These are phyloP conservation scores for Rhizoclosmatium globosum DNA, from an alignment of 192 early-diverging fungal species.

Conservation along the genomic window DNA sequence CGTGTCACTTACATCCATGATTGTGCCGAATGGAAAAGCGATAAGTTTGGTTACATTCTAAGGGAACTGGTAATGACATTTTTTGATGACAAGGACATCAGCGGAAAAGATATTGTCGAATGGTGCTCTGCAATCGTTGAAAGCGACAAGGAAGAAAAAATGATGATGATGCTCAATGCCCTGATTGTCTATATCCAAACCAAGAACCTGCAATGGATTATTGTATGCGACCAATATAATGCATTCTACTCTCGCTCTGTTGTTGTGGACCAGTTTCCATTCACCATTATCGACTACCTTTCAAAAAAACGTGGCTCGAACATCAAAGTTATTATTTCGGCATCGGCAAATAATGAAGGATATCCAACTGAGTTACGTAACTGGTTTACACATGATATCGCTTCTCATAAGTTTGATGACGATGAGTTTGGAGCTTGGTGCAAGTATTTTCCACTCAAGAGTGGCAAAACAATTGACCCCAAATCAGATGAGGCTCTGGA, in stretches of 20 bases:
- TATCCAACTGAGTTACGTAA: constrained; percentile 26
- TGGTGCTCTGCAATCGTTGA: neutral
- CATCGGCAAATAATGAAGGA: constrained; percentile 36
- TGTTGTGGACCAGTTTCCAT: constrained; percentile 10
- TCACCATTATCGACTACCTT: constrained; percentile 16
- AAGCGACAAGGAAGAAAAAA: constrained; percentile 8
- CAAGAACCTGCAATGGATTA: constrained; percentile 21
- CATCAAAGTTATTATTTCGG: constrained; percentile 37
- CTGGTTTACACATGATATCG: constrained; percentile 29
- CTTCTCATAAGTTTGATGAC: constrained; percentile 33
- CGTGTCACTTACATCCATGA: constrained; percentile 36
- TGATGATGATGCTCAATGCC: constrained; percentile 17
- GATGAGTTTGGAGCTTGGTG: constrained; percentile 33
- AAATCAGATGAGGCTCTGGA: constrained; percentile 35
- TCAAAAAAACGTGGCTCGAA: constrained; percentile 19
- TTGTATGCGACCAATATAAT: constrained; percentile 36
- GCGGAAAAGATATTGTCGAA: constrained; percentile 10
- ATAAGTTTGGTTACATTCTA: constrained; percentile 23
- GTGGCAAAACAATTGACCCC: constrained; percentile 19
- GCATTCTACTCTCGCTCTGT: constrained; percentile 24
- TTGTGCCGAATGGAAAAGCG: constrained; percentile 14
- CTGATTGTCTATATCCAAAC: constrained; percentile 8
- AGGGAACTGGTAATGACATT: constrained; percentile 30
- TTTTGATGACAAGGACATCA: constrained; percentile 11
- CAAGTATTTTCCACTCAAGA: constrained; percentile 21